phyloP scores from a whole-genome alignment of 2,329 filamentous ascomycete species.

The Nannizziopsis barbatae region DNA sequence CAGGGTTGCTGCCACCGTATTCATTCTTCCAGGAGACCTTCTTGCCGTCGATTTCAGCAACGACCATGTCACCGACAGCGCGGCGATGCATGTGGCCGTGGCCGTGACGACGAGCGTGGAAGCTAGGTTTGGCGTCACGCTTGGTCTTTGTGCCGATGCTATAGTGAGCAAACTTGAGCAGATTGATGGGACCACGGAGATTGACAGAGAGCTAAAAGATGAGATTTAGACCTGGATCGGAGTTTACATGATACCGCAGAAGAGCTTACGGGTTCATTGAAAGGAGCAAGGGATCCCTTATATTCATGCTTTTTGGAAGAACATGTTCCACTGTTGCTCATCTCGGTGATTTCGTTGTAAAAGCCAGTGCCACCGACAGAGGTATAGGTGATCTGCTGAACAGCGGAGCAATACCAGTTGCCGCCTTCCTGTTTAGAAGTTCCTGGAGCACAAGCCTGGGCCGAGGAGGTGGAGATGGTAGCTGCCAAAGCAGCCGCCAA shows the following conservation, averaged over 20 bases:
- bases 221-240: background rate
- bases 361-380: conserved; percentile 49
- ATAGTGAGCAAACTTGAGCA: conserved; percentile 62
- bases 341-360: conserved; percentile 54
- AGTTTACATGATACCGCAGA: background rate
- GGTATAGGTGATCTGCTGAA: conserved; percentile 56
- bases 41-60: conserved; percentile 49
- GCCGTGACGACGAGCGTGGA: conserved; percentile 35
- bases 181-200: conserved; percentile 56
- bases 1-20: conserved; percentile 33
- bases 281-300: conserved; percentile 52
- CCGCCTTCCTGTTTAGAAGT: conserved; percentile 31
- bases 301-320: conserved; percentile 43
- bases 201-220: conserved; percentile 56
- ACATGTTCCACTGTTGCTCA: conserved; percentile 48
- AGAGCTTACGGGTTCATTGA: conserved; percentile 56
- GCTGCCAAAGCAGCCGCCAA: conserved; percentile 15
- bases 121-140: conserved; percentile 27
- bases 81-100: conserved; percentile 40
- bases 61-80: conserved; percentile 41
- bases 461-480: conserved; percentile 15
- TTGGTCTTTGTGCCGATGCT: conserved; percentile 38
- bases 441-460: conserved; percentile 16
- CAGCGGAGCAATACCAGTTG: conserved; percentile 57
- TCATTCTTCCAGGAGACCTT: conserved; percentile 50